These are phyloP conservation scores for Colletotrichum echinochloae DNA, from an alignment of 2,329 filamentous ascomycete species.

Conservation along the genomic window DNA sequence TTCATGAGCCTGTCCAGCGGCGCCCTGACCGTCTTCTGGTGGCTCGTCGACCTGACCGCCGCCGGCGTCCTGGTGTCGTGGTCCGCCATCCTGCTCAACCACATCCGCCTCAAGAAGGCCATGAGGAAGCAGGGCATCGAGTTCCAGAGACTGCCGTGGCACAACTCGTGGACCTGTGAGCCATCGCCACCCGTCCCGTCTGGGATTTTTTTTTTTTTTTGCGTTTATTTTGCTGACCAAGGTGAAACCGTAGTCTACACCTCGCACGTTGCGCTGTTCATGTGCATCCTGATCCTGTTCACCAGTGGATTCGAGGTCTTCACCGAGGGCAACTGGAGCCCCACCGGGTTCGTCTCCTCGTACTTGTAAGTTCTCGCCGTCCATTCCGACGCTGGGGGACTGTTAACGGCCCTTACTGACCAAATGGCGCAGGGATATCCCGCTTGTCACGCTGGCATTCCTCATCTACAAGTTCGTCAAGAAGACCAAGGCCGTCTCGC, in stretches of 20 bases:
- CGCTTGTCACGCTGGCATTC: conserved; percentile 68
- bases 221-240: conserved; percentile 9
- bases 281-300: conserved; percentile 74
- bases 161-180: conserved; percentile 72
- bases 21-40: conserved; percentile 71
- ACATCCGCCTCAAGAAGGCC: conserved; percentile 69
- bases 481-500: conserved; percentile 65
- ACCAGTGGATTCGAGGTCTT: conserved; percentile 78
- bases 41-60: conserved; percentile 68
- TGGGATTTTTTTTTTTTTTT: too few species aligned
- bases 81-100: conserved; percentile 66
- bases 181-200: conserved; percentile 20
- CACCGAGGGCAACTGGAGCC: conserved; percentile 70
- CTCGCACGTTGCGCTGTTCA: conserved; percentile 69
- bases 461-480: conserved; percentile 75
- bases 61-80: conserved; percentile 66
- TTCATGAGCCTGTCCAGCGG: conserved; percentile 70
- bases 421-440: conserved; percentile 62
- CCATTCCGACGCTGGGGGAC: background rate
- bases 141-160: conserved; percentile 66
- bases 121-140: conserved; percentile 60
- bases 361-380: conserved; percentile 70
- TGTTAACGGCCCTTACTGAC: conserved; percentile 37
- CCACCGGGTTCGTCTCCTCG: conserved; percentile 68
- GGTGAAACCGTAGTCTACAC: conserved; percentile 60